Base-by-base conservation (phyloP, 129 eudicot species). In the Flaveria trinervia region DNA sequence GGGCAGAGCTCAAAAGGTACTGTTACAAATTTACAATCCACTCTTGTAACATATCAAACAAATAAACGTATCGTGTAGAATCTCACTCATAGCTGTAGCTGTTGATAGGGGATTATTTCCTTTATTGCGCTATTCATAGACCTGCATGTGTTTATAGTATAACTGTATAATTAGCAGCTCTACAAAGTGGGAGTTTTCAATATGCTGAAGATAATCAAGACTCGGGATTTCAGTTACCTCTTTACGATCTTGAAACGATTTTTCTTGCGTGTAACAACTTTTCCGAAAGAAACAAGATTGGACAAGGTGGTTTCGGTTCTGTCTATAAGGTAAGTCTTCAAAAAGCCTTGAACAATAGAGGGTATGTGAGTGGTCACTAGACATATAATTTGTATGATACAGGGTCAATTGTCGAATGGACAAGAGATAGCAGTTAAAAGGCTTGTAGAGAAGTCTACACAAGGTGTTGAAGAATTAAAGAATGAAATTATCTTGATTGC, bases 301-400 rank as follows among this genome's bases (percentile, higher is more conserved):
- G 92, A 70, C 87, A 88, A 80, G 92, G 92, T 9, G 92, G 92
- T 6, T 88, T 88, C 23, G 92, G 92, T 70, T 59, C 84, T 20
- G 92, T 88, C 39, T 88, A 85, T 65, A 83, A 78, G 92, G 92
- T 88, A 83, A 75, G 33, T 26, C 5, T 12, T 51, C 45, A 28
- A 28, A 28, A 28, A 28, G 33, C 33, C 3, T 18, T 55, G 2
- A 18, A 55, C 12, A 55, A 17, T 13, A 51, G 26, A 17, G 61
- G 12, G 17, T 55, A 11, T 0, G 17, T 55, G 26, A 9, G 26
- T 33, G 7, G 16, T 36, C 41, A 46, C 26, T 16, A 28, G 33
- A 5, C 39, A 33, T 0, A 33, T 33, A 33, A 33, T 30, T 51
- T 18, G 54, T 80, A 44, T 64, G 77, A 16, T 20, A 65, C 64